Evolutionary conservation across 164 flowering plant species (phyloP), one percentile per base, ranked within the genome.

Genomic region (Saururus chinensis): DNA sequence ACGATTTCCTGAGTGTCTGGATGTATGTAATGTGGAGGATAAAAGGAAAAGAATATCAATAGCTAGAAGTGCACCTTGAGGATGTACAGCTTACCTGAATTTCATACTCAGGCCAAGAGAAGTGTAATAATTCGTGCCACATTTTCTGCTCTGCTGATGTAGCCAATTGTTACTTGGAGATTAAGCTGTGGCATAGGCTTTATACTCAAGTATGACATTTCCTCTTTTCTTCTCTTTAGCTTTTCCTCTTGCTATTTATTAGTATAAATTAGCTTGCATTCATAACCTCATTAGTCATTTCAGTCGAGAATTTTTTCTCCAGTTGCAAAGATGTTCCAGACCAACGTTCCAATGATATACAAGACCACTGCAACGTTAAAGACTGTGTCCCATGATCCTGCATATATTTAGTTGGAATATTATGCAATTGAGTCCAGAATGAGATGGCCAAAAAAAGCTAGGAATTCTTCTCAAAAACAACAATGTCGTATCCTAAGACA

Each of bases 361-460:
- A 93, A 73, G 41, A 35, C 85, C 42, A 93, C 97, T 1, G 99
- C 75, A 70, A 93, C 96, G 75, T 93, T 87, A 66, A 93, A 93
- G 66, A 93, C 99, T 64, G 87, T 95, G 66, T 88, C 92, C 99
- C 99, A 93, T 23, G 97, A 82, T 74, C 99, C 99, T 90, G 79
- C 30, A 70, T 17, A 45, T 17, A 45, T 45, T 45, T 45, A 45
- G 17, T 4, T 45, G 4, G 2, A 30, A 30, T 30, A 30, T 30
- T 30, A 30, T 6, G 4, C 6, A 30, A 30, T 30, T 30, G 37
- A 9, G 17, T 0, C 16, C 7, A 45, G 14, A 45, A 45, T 17
- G 17, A 45, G 49, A 45, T 12, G 17, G 49, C 7, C n/a, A 45
- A 17, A 12, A 45, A 0, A 17, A 8, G 11, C 11, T 3, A 12